Evolutionary conservation across 192 early-diverging fungal genomes (phyloP).

Genomic region (Linnemannia exigua): DNA sequence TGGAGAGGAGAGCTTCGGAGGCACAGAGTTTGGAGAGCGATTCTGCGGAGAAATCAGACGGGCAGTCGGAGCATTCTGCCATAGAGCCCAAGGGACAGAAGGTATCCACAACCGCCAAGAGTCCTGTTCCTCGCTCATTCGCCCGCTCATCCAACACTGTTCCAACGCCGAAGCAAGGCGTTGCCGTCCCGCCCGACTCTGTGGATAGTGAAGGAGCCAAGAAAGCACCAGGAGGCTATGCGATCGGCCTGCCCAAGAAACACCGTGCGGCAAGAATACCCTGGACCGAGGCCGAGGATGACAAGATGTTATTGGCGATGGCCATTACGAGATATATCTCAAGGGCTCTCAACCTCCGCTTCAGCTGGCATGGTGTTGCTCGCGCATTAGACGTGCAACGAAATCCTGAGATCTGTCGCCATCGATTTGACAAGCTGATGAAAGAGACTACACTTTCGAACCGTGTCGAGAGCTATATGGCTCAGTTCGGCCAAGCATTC

Average conservation of each 20-base stretch:
- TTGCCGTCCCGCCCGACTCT: not conserved
- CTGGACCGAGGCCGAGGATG: slow-evolving; percentile 29
- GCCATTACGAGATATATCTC: slow-evolving; percentile 32
- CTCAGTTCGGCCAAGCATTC: slow-evolving; percentile 26
- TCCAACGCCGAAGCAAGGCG: not conserved
- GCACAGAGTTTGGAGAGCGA: not conserved
- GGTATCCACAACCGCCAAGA: not conserved
- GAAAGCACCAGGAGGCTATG: not conserved
- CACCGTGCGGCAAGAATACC: slow-evolving; percentile 8
- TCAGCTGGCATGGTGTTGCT: slow-evolving; percentile 39
- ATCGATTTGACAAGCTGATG: slow-evolving; percentile 40
- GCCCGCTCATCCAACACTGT: not conserved
- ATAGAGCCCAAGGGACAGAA: not conserved
- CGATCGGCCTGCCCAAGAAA: slow-evolving; percentile 12
- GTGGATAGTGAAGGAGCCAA: not conserved
- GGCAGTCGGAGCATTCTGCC: not conserved
- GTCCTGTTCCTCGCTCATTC: not conserved
- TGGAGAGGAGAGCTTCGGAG: not conserved
- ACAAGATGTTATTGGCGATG: slow-evolving; percentile 21
- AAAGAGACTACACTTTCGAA: slow-evolving; percentile 5
- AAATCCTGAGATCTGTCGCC: slow-evolving; percentile 33
- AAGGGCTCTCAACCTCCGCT: slow-evolving; percentile 19
- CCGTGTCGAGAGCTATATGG: slow-evolving; percentile 25
- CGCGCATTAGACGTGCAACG: slow-evolving; percentile 5
- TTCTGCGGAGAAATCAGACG: not conserved